Percentiles rank a stretch among this genome's conserved stretches.
Conservation (phyloP, 805 yeast genomes). For the Priceomyces melissophilus region DNA sequence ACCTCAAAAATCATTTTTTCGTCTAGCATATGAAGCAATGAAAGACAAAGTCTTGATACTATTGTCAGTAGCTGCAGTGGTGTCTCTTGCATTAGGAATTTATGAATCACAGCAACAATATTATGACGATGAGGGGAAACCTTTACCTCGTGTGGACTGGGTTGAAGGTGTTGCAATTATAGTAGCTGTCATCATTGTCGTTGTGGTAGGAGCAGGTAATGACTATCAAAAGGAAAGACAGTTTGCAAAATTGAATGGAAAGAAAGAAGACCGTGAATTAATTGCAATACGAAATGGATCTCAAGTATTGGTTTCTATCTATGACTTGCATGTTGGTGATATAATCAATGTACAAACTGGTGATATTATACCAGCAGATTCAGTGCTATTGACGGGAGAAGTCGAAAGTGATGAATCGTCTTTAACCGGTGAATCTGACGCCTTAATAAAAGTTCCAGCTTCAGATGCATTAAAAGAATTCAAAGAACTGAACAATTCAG, state of each 20-base stretch:
- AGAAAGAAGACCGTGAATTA: constrained; percentile 79
- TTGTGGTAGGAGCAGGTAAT: constrained; percentile 89
- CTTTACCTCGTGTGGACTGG: constrained; percentile 89
- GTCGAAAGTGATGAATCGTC: constrained; percentile 91
- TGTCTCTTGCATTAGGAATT: constrained; percentile 85
- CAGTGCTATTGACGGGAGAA: constrained; percentile 66
- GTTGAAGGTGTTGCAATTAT: constrained; percentile 98
- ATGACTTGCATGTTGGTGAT: constrained; percentile 84
- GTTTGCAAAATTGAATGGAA: constrained; percentile 80
- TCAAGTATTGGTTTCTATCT: constrained; percentile 65
- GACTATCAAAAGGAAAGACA: constrained; percentile 96
- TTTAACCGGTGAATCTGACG: constrained; percentile 89
- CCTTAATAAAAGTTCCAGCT: constrained; percentile 68
- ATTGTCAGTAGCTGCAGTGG: constrained; percentile 78
- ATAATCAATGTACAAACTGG: constrained; percentile 83
- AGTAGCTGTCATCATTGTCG: constrained; percentile 87
- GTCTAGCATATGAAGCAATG: constrained; percentile 76
- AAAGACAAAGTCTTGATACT: constrained; percentile 88
- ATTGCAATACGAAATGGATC: constrained; percentile 72
- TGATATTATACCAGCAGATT: constrained; percentile 89
- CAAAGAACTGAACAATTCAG: constrained; percentile 23
- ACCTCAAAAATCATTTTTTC: constrained; percentile 63
- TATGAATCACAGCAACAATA: constrained; percentile 85
- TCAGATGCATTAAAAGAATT: constrained; percentile 33
- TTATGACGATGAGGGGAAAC: constrained; percentile 73